phyloP scores from a whole-genome alignment of 306 rosid genomes.

The Luffa acutangula region DNA sequence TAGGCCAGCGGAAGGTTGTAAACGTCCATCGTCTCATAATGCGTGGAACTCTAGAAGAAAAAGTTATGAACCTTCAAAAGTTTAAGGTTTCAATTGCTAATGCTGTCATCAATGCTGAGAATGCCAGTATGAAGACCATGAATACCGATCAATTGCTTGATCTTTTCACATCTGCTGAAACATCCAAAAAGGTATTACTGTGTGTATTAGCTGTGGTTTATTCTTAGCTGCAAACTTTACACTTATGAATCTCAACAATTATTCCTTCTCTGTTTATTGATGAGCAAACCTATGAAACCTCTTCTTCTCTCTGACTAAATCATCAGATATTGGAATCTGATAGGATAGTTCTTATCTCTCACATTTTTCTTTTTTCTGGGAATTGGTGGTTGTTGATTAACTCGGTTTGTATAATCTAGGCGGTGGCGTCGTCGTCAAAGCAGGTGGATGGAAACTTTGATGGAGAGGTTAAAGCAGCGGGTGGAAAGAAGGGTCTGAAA shows the following conservation, averaged over 20 bases:
- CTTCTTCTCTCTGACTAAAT: neutral
- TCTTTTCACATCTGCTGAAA: constrained; percentile 78
- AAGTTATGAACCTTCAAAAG: constrained; percentile 88
- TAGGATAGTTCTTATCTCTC: neutral
- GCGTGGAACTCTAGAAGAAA: constrained; percentile 98
- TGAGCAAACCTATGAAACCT: neutral
- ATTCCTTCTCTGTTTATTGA: neutral
- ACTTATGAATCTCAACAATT: neutral
- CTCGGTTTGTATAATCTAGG: constrained; percentile 25
- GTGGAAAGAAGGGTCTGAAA: constrained; percentile 77
- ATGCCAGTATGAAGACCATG: constrained; percentile 97
- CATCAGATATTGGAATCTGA: neutral
- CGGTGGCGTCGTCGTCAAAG: constrained; percentile 36
- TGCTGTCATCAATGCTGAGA: constrained; percentile 91
- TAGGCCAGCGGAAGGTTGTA: constrained; percentile 92
- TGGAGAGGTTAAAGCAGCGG: constrained; percentile 41
- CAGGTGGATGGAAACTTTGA: constrained; percentile 31
- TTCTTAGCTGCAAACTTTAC: neutral
- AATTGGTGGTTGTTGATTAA: neutral
- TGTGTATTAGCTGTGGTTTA: neutral
- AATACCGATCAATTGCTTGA: constrained; percentile 96
- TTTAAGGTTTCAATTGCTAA: constrained; percentile 86
- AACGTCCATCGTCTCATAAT: constrained; percentile 92
- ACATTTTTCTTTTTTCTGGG: neutral
- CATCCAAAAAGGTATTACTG: constrained; percentile 50